Evolutionary conservation across 805 yeast species (phyloP), one percentile per base, ranked within the genome.

Genomic region (Priceomyces melissophilus): DNA sequence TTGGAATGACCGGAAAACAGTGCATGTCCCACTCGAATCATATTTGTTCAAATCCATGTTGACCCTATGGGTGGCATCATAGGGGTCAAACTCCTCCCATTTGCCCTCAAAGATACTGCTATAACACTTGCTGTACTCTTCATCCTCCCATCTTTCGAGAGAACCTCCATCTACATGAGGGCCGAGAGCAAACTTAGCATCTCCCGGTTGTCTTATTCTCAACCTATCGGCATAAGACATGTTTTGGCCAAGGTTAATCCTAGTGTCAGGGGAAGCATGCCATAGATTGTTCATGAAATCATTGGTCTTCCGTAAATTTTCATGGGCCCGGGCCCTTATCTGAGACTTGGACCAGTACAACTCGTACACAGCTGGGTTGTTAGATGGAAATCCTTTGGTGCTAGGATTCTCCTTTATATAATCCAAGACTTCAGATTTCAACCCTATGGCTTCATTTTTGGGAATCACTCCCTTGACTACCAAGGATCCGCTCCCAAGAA

Each of bases 71-170:
- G 61, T 61, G 12, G 61, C 53, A 39, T 63, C 62, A 35, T 47
- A 69, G 5, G 75, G 66, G 40, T 72, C 73, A 56, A 59, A 71
- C 9, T 62, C 53, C 51, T 71, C 73, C 75, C 76, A 70, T 10
- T 49, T 42, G 3, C 71, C 71, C 23, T 60, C 62, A 26, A 65
- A 61, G 15, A 73, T 67, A 32, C 53, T 57, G 4, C 49, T 40
- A 47, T 72, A 73, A 17, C 58, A 60, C 9, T 50, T 46, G n/a
- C 68, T 45, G 49, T 69, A 72, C 16, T 52, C 58, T 10, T 40
- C 46, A 49, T 72, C 75, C 47, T 71, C 75, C 76, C 76, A 72
- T 36, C 76, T 48, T 46, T 70, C 76, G 29, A 71, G 50, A 2
- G 71, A 60, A 10, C 72, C 67, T n/a, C 68, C 57, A 44, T 71